Evolutionary conservation across 2,329 filamentous ascomycete species (phyloP).

Genomic region (Spiromastix sp.): DNA sequence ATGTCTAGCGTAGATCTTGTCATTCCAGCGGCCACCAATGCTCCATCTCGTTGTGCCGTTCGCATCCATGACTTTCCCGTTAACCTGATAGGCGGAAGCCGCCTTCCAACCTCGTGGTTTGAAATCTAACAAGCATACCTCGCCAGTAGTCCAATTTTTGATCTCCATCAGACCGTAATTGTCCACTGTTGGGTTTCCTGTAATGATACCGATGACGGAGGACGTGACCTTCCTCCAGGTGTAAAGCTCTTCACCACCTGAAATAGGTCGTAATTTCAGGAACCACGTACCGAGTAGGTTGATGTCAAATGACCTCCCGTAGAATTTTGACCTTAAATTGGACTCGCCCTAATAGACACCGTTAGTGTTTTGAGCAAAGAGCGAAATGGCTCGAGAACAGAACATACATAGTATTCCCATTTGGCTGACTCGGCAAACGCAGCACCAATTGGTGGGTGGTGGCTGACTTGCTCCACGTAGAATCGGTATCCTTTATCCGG

Average conservation of each 20-base stretch:
- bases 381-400: not conserved
- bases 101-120: slow-evolving; percentile 95
- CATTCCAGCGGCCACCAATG: slow-evolving; percentile 93
- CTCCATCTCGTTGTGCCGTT: slow-evolving; percentile 76
- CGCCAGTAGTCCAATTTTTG: slow-evolving; percentile 93
- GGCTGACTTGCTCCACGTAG: slow-evolving; percentile 96
- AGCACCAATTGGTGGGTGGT: slow-evolving; percentile 90
- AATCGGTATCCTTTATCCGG: slow-evolving; percentile 97
- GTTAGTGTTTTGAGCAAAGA: slow-evolving; percentile 9
- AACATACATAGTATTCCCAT: slow-evolving; percentile 76
- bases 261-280: slow-evolving; percentile 65
- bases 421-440: slow-evolving; percentile 84
- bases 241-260: slow-evolving; percentile 75
- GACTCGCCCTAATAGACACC: slow-evolving; percentile 62
- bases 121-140: slow-evolving; percentile 82
- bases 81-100: slow-evolving; percentile 77
- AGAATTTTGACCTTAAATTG: slow-evolving; percentile 91
- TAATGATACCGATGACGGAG: slow-evolving; percentile 97
- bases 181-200: slow-evolving; percentile 90
- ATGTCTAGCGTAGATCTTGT: slow-evolving; percentile 86
- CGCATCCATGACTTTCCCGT: slow-evolving; percentile 72
- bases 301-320: slow-evolving; percentile 94
- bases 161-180: slow-evolving; percentile 97
- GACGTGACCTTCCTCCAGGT: slow-evolving; percentile 99
- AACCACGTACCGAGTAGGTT: slow-evolving; percentile 97